A percentile compares a stretch with the other conserved stretches of the same genome.
phyloP scores from a whole-genome alignment of 129 eudicot genomes.

The Arctium minus region DNA sequence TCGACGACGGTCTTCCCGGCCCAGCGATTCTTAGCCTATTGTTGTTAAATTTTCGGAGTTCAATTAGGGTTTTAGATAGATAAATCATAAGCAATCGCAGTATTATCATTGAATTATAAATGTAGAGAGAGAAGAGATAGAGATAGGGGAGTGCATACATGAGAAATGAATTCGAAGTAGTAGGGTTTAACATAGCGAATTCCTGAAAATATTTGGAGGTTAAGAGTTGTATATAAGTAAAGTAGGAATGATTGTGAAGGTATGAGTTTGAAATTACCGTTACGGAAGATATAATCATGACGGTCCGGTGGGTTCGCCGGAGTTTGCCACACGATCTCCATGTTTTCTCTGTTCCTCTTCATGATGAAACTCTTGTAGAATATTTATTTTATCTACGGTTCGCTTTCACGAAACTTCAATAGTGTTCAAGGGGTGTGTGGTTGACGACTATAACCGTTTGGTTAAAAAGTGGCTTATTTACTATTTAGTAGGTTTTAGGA shows the following conservation, averaged over 20 bases:
- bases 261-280: slow-evolving; percentile 43
- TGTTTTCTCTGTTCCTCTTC: slow-evolving; percentile 67
- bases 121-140: background rate
- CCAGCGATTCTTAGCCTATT: slow-evolving; percentile 86
- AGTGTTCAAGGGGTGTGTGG: no score
- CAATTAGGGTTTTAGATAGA: slow-evolving; percentile 20
- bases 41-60: background rate
- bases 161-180: slow-evolving; percentile 94
- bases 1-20: slow-evolving; percentile 91
- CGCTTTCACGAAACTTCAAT: background rate
- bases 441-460: no score
- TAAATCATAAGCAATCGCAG: background rate
- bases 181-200: slow-evolving; percentile 91
- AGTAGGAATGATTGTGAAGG: background rate
- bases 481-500: no score
- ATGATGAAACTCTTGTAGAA: slow-evolving; percentile 20
- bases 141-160: slow-evolving; percentile 40
- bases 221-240: background rate
- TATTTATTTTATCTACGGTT: background rate
- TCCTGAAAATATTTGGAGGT: slow-evolving; percentile 39
- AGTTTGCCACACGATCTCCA: slow-evolving; percentile 95
- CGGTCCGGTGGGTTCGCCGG: slow-evolving; percentile 93
- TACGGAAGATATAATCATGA: slow-evolving; percentile 67
- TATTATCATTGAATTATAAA: background rate
- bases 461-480: no score